Percentiles rank a stretch among this genome's conserved stretches.
phyloP scores from a whole-genome alignment of 2,329 filamentous ascomycete species.

The Aspergillus luchuensis region DNA sequence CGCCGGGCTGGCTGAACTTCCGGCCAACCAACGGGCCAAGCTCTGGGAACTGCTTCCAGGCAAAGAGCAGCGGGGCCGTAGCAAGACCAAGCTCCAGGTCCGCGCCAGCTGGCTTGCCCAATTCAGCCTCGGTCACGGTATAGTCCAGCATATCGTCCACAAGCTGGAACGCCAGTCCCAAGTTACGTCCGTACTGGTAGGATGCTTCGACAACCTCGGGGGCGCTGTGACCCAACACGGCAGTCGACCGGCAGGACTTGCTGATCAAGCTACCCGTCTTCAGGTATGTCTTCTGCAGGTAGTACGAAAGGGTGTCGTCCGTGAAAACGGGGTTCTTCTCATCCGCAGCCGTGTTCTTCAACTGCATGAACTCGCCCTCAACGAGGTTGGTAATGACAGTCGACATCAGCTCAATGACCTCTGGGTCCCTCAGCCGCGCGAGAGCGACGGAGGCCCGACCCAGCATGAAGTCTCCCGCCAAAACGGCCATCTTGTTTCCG shows the following conservation, averaged over 20 bases:
- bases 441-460: conserved; percentile 91
- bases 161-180: conserved; percentile 93
- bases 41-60: conserved; percentile 86
- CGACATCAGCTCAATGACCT: conserved; percentile 90
- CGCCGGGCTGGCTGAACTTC: conserved; percentile 81
- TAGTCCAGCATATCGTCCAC: conserved; percentile 99
- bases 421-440: conserved; percentile 84
- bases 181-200: conserved; percentile 88
- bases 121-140: conserved; percentile 77
- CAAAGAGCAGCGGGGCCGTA: conserved; percentile 90
- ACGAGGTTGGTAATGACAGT: conserved; percentile 97
- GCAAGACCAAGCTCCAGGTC: conserved; percentile 91
- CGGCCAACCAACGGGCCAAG: conserved; percentile 85
- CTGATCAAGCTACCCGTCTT: conserved; percentile 96
- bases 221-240: conserved; percentile 77
- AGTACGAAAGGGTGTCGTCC: conserved; percentile 87
- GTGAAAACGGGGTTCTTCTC: conserved; percentile 83
- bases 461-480: conserved; percentile 95
- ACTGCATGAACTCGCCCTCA: conserved; percentile 99
- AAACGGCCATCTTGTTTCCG: conserved; percentile 98
- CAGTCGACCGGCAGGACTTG: conserved; percentile 90
- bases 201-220: conserved; percentile 82
- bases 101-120: conserved; percentile 93
- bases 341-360: conserved; percentile 91
- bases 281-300: conserved; percentile 96